These are phyloP conservation scores for Cerrena zonata DNA, from an alignment of 1,284 basidiomycete species.

Conservation along the genomic window DNA sequence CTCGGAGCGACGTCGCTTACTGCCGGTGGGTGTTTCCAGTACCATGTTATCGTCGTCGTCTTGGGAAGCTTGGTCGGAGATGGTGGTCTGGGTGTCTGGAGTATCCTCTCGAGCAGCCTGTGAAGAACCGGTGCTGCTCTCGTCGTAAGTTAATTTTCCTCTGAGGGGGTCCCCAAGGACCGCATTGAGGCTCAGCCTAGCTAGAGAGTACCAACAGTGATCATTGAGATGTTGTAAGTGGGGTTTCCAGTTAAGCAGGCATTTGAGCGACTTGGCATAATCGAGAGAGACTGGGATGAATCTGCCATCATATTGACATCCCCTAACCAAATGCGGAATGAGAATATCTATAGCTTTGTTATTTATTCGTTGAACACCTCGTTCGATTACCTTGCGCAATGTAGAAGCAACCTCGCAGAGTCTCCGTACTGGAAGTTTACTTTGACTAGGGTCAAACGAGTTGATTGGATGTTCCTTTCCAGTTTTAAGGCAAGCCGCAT, in stretches of 20 bases:
- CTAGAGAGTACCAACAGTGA: constrained; percentile 61
- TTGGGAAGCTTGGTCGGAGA: background rate
- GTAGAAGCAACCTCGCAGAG: constrained; percentile 59
- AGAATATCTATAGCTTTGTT: constrained; percentile 50
- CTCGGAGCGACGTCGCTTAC: constrained; percentile 30
- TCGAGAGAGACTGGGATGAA: constrained; percentile 69
- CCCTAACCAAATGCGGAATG: constrained; percentile 62
- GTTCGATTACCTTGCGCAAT: constrained; percentile 68
- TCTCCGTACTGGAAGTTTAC: constrained; percentile 45
- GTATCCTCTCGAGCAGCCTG: constrained; percentile 20
- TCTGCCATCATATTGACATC: constrained; percentile 50
- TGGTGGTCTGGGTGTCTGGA: background rate
- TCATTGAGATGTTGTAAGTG: constrained; percentile 76
- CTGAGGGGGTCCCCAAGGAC: constrained; percentile 58
- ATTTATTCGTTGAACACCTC: constrained; percentile 48
- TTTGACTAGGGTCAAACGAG: constrained; percentile 9
- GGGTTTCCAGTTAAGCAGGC: constrained; percentile 57
- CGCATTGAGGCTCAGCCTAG: constrained; percentile 72
- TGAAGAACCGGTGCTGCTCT: constrained; percentile 31
- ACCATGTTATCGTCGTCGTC: constrained; percentile 17
- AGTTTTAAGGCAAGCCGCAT: constrained; percentile 46
- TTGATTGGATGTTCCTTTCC: constrained; percentile 12
- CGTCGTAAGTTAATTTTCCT: too few relatives aligned
- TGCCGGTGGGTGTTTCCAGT: constrained; percentile 24
- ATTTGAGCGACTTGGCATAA: constrained; percentile 75